Percentiles rank a stretch among this genome's conserved stretches.
These are phyloP conservation scores for Prinsepia uniflora DNA, from an alignment of 306 rosid genomes.

Conservation along the genomic window DNA sequence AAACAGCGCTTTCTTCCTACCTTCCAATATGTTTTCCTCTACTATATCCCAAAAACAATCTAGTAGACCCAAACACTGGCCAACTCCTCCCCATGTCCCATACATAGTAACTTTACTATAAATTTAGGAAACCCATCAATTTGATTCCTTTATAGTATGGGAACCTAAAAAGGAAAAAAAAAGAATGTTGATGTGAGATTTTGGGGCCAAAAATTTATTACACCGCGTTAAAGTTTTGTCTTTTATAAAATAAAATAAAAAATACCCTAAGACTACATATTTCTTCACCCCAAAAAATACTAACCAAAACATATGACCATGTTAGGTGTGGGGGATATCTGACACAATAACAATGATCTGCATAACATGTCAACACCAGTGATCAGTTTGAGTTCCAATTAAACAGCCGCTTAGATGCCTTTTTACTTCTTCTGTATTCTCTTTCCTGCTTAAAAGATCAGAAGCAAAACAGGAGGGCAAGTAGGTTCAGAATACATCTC, in stretches of 20 bases:
- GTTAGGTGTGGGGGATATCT: background rate
- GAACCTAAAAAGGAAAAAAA: background rate
- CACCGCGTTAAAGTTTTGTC: background rate
- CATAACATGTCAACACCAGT: background rate
- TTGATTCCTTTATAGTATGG: background rate
- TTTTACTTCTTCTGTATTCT: background rate
- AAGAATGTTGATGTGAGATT: background rate
- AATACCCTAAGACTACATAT: background rate
- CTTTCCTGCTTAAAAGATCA: background rate
- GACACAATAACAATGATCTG: background rate
- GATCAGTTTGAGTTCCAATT: background rate
- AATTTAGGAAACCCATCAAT: no score
- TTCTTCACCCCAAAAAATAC: background rate
- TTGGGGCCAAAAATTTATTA: background rate
- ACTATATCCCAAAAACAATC: background rate
- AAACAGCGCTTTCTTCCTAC: background rate
- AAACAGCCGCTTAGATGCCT: background rate
- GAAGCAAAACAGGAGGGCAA: background rate
- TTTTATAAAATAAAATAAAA: background rate
- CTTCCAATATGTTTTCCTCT: background rate
- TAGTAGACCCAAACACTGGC: background rate
- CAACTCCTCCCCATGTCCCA: background rate
- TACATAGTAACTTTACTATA: background rate
- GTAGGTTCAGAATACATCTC: background rate
- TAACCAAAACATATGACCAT: background rate